Conservation (phyloP, 139 green algal genomes). For the Nannochloris sp. region DNA sequence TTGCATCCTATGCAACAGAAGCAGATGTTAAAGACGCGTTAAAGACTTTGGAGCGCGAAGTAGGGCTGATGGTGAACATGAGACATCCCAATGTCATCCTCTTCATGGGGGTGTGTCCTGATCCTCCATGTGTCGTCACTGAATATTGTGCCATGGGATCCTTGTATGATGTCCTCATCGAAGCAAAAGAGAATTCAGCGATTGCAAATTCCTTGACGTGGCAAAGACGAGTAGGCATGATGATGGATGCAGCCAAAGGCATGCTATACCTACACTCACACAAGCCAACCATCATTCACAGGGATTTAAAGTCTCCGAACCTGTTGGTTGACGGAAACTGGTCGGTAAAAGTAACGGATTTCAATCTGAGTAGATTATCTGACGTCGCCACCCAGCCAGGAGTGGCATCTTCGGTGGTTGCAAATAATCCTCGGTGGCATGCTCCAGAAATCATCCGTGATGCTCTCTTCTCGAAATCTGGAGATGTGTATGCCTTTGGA, state of each 20-base stretch:
- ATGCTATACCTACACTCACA: constrained; percentile 52
- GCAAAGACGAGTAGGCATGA: constrained; percentile 34
- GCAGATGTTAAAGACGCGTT: constrained; percentile 4
- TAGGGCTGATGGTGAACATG: constrained; percentile 43
- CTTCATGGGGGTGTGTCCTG: constrained; percentile 54
- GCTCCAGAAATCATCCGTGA: constrained; percentile 40
- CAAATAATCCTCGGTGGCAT: constrained; percentile 50
- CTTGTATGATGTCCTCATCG: constrained; percentile 46
- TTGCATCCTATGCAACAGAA: not conserved
- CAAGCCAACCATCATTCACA: constrained; percentile 51
- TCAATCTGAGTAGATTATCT: constrained; percentile 42
- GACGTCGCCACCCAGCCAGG: constrained; percentile 14
- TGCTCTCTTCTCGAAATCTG: constrained; percentile 13
- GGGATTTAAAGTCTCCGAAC: constrained; percentile 55
- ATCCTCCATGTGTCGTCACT: constrained; percentile 29
- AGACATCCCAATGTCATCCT: constrained; percentile 54
- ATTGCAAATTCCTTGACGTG: constrained; percentile 33
- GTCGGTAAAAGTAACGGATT: constrained; percentile 51
- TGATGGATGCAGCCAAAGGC: constrained; percentile 50
- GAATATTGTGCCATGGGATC: constrained; percentile 38
- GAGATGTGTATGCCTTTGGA: constrained; percentile 36
- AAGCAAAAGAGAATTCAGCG: constrained; percentile 6
- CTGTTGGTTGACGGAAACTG: constrained; percentile 53
- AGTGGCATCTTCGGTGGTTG: constrained; percentile 37
- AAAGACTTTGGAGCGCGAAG: constrained; percentile 39